Base-by-base conservation (phyloP, 352 stramenopile species). In the Globisporangium heterothallicum region DNA sequence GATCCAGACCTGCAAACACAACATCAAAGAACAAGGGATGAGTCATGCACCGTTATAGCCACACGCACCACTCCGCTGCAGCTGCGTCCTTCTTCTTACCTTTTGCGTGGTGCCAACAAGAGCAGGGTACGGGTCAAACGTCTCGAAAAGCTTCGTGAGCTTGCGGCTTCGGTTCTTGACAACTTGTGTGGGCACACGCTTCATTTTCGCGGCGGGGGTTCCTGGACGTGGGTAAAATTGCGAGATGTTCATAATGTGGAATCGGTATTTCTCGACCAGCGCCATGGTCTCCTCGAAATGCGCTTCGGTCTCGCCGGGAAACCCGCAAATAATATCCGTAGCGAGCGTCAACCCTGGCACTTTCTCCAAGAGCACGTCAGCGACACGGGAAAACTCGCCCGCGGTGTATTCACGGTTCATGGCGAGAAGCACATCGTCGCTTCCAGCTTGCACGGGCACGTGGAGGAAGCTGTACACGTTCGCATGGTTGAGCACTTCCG, bases 301-400 rank as follows among this genome's bases (percentile, higher is more conserved):
- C 29, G 78, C 72, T 36, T 97, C 86, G 0, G 76, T 96, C 68
- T 97, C 90, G 12, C 72, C 71, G 8, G 88, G 84, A 57, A 97
- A 97, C 24, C 90, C 90, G 34, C 90, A 97, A 55, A 97, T 97
- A 50, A 97, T 96, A 63, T 97, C 90, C 1, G 90, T 97, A 9
- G 89, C 89, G 27, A 97, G 67, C 19, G 87, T 96, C 26, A 97
- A 51, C 24, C 68, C 63, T 1, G 83, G 79, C 7, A 96, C 87
- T 38, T 88, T 74, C 5, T 68, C 68, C 6, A 91, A 47, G 19
- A 97, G 61, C 30, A 77, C 64, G 53, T 97, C 85, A 4, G 68
- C 80, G 9, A 96, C 81, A 19, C 53, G 66, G 26, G 65, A 48
- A 53, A 97, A 97, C 18, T 96, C 80, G 3, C 56, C 68, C 0